Conservation (phyloP, 345 rosid species). For the Capsella bursapastoris region DNA sequence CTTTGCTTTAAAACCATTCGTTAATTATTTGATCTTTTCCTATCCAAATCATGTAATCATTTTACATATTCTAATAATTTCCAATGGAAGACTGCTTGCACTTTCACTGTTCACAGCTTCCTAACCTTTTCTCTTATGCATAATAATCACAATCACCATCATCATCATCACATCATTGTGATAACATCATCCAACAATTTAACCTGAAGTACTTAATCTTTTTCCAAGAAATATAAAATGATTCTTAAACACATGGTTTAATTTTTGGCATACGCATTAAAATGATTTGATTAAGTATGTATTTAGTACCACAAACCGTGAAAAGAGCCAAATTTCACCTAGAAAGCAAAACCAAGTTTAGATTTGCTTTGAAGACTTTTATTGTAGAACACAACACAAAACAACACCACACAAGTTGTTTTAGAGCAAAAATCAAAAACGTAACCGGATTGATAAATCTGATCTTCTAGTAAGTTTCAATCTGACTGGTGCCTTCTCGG, state of each 20-base stretch:
- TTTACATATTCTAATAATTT: too few species aligned
- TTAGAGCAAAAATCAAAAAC: conserved; percentile 15
- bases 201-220: too few species aligned
- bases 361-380: conserved; percentile 17
- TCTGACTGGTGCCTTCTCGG: conserved; percentile 4
- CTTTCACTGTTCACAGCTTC: conserved; percentile 16
- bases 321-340: neutral
- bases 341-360: neutral
- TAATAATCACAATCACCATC: conserved; percentile 13
- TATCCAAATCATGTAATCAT: conserved; percentile 1
- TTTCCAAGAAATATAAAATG: too few species aligned
- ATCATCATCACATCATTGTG: neutral
- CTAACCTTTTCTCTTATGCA: conserved; percentile 6
- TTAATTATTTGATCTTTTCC: neutral
- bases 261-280: neutral
- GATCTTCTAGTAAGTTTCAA: conserved; percentile 7
- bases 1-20: neutral
- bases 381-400: neutral
- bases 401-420: neutral
- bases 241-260: neutral
- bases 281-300: neutral
- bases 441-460: conserved; percentile 22
- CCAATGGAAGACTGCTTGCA: neutral
- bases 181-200: too few species aligned
- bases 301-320: neutral